Evolutionary conservation across 2,329 filamentous ascomycete species (phyloP).

Genomic region (Emmonsia crescens): DNA sequence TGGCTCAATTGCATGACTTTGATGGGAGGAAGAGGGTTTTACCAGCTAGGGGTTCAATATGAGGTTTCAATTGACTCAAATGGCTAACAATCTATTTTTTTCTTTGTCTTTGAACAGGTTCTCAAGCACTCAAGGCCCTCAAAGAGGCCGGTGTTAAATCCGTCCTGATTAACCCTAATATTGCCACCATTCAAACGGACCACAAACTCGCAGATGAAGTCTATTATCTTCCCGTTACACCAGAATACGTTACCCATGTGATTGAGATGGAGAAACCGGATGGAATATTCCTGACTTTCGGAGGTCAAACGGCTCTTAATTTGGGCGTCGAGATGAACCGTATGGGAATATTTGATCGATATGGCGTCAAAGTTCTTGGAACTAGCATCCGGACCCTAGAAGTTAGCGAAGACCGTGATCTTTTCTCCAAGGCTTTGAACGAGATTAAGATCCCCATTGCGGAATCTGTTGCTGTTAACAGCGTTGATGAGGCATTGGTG

Average conservation of each 20-base stretch:
- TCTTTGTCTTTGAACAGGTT: conserved; percentile 48
- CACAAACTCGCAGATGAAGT: conserved; percentile 94
- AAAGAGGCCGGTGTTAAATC: conserved; percentile 90
- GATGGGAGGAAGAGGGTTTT: background rate
- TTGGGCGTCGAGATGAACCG: conserved; percentile 95
- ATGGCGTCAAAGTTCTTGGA: conserved; percentile 88
- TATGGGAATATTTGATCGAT: conserved; percentile 88
- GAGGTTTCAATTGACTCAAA: background rate
- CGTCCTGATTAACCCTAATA: conserved; percentile 94
- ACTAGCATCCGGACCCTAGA: conserved; percentile 91
- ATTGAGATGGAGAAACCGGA: conserved; percentile 94
- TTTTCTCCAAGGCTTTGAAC: conserved; percentile 89
- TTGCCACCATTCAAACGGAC: conserved; percentile 95
- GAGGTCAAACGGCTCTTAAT: conserved; percentile 94
- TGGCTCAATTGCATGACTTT: background rate
- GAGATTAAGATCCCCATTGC: conserved; percentile 98
- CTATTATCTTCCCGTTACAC: conserved; percentile 95
- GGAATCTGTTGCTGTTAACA: conserved; percentile 84
- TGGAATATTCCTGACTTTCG: conserved; percentile 94
- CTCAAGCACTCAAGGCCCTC: conserved; percentile 90
- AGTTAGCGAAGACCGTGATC: conserved; percentile 88
- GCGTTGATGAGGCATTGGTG: conserved; percentile 80
- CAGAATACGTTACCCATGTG: conserved; percentile 94
- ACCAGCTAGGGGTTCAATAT: background rate
- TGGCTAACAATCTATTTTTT: background rate